phyloP scores from a whole-genome alignment of 108 stramenopile species.

The Conticribra guillardii region DNA sequence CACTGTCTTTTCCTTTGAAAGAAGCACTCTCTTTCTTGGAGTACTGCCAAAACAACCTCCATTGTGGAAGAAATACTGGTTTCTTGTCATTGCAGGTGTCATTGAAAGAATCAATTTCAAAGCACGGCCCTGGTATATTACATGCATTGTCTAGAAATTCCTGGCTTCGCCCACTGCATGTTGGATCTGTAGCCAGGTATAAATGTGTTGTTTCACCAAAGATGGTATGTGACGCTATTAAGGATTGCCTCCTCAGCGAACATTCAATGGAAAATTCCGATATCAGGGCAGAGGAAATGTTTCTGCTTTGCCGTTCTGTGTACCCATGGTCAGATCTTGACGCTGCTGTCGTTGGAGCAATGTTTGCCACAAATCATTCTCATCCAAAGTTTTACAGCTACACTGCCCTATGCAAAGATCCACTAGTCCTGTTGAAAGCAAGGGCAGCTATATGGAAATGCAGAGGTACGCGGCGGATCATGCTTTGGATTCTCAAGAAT shows the following conservation, averaged over 20 bases:
- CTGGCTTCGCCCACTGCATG: background rate
- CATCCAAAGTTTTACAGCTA: slow-evolving; percentile 60
- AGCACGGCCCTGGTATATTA: slow-evolving; percentile 33
- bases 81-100: background rate
- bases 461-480: slow-evolving; percentile 57
- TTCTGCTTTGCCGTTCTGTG: slow-evolving; percentile 35
- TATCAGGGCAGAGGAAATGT: slow-evolving; percentile 49
- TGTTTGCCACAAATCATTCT: slow-evolving; percentile 50
- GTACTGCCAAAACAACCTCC: background rate
- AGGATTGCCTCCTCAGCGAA: slow-evolving; percentile 23
- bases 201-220: slow-evolving; percentile 9
- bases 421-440: slow-evolving; percentile 66
- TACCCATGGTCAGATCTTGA: slow-evolving; percentile 50
- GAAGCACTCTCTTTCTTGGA: slow-evolving; percentile 21
- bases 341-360: slow-evolving; percentile 44
- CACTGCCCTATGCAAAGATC: slow-evolving; percentile 60
- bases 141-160: background rate
- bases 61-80: background rate
- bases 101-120: slow-evolving; percentile 21
- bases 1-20: slow-evolving; percentile 53
- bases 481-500: slow-evolving; percentile 47
- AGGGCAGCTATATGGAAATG: slow-evolving; percentile 58
- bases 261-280: slow-evolving; percentile 23
- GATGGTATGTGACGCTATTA: slow-evolving; percentile 28
- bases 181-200: background rate